These are phyloP conservation scores for Dioscorea dumetorum DNA, from an alignment of 106 monocot genomes.

Conservation along the genomic window DNA sequence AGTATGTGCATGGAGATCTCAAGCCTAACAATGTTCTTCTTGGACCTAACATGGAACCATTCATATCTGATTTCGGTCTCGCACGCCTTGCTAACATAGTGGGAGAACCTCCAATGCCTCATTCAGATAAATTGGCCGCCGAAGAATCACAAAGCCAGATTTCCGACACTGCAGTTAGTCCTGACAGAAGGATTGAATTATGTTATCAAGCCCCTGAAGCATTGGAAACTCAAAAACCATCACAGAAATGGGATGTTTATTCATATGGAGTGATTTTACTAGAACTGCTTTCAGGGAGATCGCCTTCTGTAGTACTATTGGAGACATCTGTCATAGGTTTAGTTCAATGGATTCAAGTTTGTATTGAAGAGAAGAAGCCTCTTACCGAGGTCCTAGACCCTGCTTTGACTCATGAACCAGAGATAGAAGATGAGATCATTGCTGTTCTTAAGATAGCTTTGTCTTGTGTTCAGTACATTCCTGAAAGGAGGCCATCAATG, in stretches of 20 bases:
- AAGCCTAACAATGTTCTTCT: constrained; percentile 75
- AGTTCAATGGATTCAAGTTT: constrained; percentile 62
- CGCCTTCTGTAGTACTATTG: constrained; percentile 47
- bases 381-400: constrained; percentile 51
- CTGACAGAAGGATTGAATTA: constrained; percentile 23
- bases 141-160: constrained; percentile 33
- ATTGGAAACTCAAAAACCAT: constrained; percentile 52
- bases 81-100: constrained; percentile 59
- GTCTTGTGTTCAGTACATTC: constrained; percentile 54
- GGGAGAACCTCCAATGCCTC: constrained; percentile 38
- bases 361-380: constrained; percentile 55
- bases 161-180: constrained; percentile 40
- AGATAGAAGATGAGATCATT: constrained; percentile 66
- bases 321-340: constrained; percentile 47
- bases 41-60: constrained; percentile 54
- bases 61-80: constrained; percentile 81
- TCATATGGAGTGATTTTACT: constrained; percentile 74
- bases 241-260: constrained; percentile 95
- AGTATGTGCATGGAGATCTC: constrained; percentile 86
- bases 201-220: constrained; percentile 87
- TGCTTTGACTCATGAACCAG: constrained; percentile 25
- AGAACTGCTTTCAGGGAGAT: constrained; percentile 73
- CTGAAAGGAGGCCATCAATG: constrained; percentile 72
- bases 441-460: constrained; percentile 64
- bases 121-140: constrained; percentile 33